Percentiles rank a stretch among this genome's conserved stretches.
Conservation (phyloP, 805 yeast species). For the Scheffersomyces coipomensis region DNA sequence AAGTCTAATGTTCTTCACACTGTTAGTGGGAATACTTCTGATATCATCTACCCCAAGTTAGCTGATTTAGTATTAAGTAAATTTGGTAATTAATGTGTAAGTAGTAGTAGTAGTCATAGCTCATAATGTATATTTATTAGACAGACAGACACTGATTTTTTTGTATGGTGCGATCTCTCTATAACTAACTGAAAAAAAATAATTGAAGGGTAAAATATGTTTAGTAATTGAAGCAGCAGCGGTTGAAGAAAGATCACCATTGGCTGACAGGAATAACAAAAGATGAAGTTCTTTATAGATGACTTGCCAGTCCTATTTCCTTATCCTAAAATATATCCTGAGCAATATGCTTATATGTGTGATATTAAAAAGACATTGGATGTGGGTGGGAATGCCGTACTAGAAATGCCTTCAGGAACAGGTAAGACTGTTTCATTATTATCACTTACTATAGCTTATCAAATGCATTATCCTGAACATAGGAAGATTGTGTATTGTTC, state of each 20-base stretch:
- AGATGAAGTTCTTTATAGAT: slow-evolving; percentile 81
- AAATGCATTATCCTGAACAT: slow-evolving; percentile 91
- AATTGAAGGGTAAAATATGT: too few relatives aligned
- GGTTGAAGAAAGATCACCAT: background rate
- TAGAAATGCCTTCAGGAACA: slow-evolving; percentile 99
- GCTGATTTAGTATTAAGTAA: slow-evolving; percentile 13
- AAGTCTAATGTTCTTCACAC: slow-evolving; percentile 43
- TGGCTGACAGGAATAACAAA: background rate
- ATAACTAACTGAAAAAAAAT: too few relatives aligned
- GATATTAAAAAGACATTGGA: slow-evolving; percentile 91
- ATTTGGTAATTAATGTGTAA: too few relatives aligned
- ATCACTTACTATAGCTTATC: slow-evolving; percentile 92
- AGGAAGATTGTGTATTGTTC: slow-evolving; percentile 94
- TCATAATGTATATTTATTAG: too few relatives aligned
- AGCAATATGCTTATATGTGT: slow-evolving; percentile 96
- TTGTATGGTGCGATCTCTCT: too few relatives aligned
- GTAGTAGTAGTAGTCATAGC: too few relatives aligned
- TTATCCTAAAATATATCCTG: slow-evolving; percentile 95
- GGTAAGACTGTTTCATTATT: slow-evolving; percentile 94
- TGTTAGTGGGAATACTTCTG: slow-evolving; percentile 79
- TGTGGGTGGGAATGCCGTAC: slow-evolving; percentile 92
- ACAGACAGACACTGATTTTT: too few relatives aligned
- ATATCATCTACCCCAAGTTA: slow-evolving; percentile 76
- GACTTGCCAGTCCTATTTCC: slow-evolving; percentile 96
- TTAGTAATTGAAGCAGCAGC: background rate